A percentile compares a stretch with the other conserved stretches of the same genome.
Conservation (phyloP, 805 yeast genomes). For the Metschnikowia chrysomelidarum region DNA sequence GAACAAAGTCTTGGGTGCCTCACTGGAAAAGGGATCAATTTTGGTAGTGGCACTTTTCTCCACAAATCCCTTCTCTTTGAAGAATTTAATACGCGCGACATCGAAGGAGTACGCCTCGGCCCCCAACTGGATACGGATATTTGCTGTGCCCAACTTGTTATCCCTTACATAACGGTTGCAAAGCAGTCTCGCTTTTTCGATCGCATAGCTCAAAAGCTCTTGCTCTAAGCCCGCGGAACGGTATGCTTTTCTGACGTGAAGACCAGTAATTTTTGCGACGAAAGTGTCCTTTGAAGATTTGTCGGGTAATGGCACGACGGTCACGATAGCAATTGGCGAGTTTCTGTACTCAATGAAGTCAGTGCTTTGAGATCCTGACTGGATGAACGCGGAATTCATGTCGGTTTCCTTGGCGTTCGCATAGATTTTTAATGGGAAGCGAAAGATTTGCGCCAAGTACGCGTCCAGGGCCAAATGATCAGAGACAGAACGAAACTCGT, state of each 20-base stretch:
- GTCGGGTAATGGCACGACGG: constrained; percentile 42
- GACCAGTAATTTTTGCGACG: constrained; percentile 52
- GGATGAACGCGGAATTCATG: constrained; percentile 27
- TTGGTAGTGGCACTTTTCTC: constrained; percentile 26
- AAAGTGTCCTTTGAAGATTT: constrained; percentile 39
- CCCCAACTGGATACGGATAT: constrained; percentile 36
- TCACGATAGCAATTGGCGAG: constrained; percentile 66
- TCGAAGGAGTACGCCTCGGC: constrained; percentile 57
- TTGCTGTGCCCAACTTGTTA: constrained; percentile 22
- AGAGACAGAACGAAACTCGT: constrained; percentile 41
- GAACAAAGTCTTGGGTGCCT: constrained; percentile 13
- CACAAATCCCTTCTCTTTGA: constrained; percentile 45
- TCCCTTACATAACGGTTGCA: constrained; percentile 28
- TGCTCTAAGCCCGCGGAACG: constrained; percentile 59
- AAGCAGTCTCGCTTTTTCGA: constrained; percentile 43
- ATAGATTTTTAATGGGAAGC: constrained; percentile 49
- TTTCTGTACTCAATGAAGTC: constrained; percentile 60
- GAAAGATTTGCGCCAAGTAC: constrained; percentile 40
- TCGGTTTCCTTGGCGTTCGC: constrained; percentile 30
- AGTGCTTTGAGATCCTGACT: constrained; percentile 44
- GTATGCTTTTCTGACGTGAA: constrained; percentile 69
- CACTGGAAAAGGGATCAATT: constrained; percentile 28
- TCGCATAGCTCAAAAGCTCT: constrained; percentile 63
- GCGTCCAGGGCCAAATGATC: constrained; percentile 26
- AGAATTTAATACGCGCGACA: constrained; percentile 30